A percentile compares a stretch with the other conserved stretches of the same genome.
These are phyloP conservation scores for Naganishia sp. DNA, from an alignment of 1,284 basidiomycete species.

Conservation along the genomic window DNA sequence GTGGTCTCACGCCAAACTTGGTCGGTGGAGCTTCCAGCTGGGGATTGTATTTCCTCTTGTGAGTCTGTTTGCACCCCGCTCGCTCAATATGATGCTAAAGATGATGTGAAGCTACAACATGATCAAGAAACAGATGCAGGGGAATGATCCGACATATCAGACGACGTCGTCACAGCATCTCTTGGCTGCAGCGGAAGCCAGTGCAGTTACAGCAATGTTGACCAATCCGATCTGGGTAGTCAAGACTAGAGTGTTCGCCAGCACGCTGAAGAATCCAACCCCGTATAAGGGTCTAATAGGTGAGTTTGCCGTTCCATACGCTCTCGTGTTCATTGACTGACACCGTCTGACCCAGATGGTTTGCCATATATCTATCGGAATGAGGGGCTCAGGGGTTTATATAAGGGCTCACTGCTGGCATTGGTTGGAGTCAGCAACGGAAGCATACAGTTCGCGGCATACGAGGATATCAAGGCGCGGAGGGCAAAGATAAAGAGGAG, in stretches of 20 bases:
- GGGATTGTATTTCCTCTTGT: conserved; percentile 98
- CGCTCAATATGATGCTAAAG: background rate
- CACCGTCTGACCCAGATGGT: conserved; percentile 63
- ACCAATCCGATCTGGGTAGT: conserved; percentile 99
- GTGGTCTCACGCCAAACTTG: conserved; percentile 86
- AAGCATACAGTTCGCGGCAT: conserved; percentile 92
- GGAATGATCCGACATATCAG: conserved; percentile 48
- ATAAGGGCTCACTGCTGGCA: conserved; percentile 83
- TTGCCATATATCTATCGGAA: conserved; percentile 66
- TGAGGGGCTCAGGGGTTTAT: conserved; percentile 80
- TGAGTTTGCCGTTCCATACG: background rate
- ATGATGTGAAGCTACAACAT: conserved; percentile 76
- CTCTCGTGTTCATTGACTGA: conserved; percentile 2
- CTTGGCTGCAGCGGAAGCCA: conserved; percentile 89
- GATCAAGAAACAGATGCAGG: conserved; percentile 71
- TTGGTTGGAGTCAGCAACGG: conserved; percentile 94
- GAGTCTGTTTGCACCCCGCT: conserved; percentile 51
- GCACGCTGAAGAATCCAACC: conserved; percentile 57
- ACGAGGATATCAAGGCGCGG: conserved; percentile 93
- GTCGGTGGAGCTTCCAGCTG: conserved; percentile 96
- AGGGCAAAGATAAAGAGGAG: conserved; percentile 73
- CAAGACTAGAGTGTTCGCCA: conserved; percentile 96
- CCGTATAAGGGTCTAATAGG: conserved; percentile 10
- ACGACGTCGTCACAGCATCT: conserved; percentile 80
- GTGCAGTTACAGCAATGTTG: conserved; percentile 89